Percentiles rank a stretch among this genome's conserved stretches.
phyloP scores from a whole-genome alignment of 2,329 filamentous ascomycete species.

The Colletotrichum camelliae region DNA sequence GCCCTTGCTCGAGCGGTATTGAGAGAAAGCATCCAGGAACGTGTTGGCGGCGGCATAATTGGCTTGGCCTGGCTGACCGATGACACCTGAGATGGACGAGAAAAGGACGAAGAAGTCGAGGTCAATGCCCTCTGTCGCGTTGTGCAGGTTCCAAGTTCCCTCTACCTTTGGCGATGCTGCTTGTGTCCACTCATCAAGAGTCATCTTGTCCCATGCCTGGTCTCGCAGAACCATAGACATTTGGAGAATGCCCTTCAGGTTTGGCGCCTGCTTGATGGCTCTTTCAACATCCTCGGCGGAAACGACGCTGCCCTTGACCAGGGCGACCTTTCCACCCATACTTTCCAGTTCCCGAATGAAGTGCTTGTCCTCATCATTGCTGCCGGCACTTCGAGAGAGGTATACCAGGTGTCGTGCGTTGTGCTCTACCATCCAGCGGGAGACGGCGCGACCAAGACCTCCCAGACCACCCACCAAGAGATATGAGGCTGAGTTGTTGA shows the following conservation, averaged over 20 bases:
- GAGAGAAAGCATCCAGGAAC: constrained; percentile 43
- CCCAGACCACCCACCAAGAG: constrained; percentile 35
- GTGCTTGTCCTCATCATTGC: neutral
- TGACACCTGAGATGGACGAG: constrained; percentile 36
- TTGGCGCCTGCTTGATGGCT: constrained; percentile 23
- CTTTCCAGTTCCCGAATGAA: constrained; percentile 27
- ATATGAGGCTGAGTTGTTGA: constrained; percentile 30
- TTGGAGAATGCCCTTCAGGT: constrained; percentile 45
- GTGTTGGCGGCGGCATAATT: constrained; percentile 46
- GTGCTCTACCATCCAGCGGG: constrained; percentile 31
- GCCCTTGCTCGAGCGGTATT: constrained; percentile 36
- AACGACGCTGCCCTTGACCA: constrained; percentile 37
- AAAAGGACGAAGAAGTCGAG: constrained; percentile 44
- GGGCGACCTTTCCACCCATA: constrained; percentile 27
- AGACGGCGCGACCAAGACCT: constrained; percentile 31
- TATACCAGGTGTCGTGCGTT: constrained; percentile 30
- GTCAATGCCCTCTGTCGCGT: neutral
- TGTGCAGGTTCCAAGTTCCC: constrained; percentile 48
- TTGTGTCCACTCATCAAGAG: constrained; percentile 36
- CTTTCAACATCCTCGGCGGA: constrained; percentile 28
- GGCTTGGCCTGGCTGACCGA: constrained; percentile 39
- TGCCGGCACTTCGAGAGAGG: constrained; percentile 27
- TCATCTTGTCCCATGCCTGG: constrained; percentile 37
- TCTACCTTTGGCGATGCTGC: constrained; percentile 42
- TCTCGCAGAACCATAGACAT: constrained; percentile 39